A percentile compares a stretch with the other conserved stretches of the same genome.
Evolutionary conservation across 805 yeast genomes (phyloP).

Genomic region (Ogataea sp.): DNA sequence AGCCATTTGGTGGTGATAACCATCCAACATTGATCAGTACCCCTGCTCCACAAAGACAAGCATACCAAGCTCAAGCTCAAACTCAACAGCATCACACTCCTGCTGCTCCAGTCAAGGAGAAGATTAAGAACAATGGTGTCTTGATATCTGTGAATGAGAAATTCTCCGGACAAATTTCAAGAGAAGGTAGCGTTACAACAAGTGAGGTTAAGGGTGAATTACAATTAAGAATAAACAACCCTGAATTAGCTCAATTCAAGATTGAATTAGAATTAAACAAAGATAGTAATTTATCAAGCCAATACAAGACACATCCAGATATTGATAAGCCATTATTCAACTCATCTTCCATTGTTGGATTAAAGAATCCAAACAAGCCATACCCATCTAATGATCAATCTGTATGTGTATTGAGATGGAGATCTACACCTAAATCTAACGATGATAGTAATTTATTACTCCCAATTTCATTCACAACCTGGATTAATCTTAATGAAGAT

Average conservation of each 20-base stretch:
- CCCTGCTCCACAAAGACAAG: conserved; percentile 15
- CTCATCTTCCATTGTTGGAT: conserved; percentile 48
- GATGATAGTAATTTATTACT: conserved; percentile 46
- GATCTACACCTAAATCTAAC: conserved; percentile 46
- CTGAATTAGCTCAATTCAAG: conserved; percentile 59
- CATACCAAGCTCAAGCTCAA: conserved; percentile 16
- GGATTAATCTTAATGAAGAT: conserved; percentile 65
- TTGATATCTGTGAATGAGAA: conserved; percentile 72
- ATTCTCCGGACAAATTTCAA: conserved; percentile 64
- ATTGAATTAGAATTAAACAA: conserved; percentile 48
- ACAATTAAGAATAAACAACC: conserved; percentile 77
- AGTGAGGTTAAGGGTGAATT: conserved; percentile 87
- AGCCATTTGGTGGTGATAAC: conserved; percentile 10
- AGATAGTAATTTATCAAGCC: conserved; percentile 38
- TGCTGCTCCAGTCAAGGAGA: conserved; percentile 21
- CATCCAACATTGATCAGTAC: conserved; percentile 22
- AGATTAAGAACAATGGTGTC: conserved; percentile 61
- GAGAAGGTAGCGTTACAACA: conserved; percentile 69
- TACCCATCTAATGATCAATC: conserved; percentile 91
- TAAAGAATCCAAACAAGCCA: conserved; percentile 69
- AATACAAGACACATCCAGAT: conserved; percentile 93
- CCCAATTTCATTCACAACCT: conserved; percentile 74
- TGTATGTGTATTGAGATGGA: conserved; percentile 91
- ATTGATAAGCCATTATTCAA: conserved; percentile 74
- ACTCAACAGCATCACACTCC: conserved; percentile 10